Percentiles rank a stretch among this genome's conserved stretches.
These are phyloP conservation scores for Limnanthes douglasii DNA, from an alignment of 345 rosid species.

Conservation along the genomic window DNA sequence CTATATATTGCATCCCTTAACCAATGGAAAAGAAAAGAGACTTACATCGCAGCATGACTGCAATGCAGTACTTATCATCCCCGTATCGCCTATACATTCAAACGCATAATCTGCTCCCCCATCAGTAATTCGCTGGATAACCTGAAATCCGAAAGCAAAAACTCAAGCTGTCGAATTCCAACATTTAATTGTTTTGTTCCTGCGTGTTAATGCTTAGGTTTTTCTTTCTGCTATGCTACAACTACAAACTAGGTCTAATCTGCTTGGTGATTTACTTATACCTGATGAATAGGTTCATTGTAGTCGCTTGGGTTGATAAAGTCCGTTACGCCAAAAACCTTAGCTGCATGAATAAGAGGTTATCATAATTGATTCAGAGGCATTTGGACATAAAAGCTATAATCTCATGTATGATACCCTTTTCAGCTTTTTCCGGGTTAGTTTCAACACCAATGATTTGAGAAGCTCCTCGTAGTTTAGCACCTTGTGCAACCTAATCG, in stretches of 20 bases:
- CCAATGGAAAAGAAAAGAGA: no score
- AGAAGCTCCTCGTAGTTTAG: constrained; percentile 68
- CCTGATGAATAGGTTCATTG: constrained; percentile 78
- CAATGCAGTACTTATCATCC: constrained; percentile 54
- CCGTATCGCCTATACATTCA: constrained; percentile 76
- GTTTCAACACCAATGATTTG: constrained; percentile 81
- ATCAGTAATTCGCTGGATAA: constrained; percentile 51
- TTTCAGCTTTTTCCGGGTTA: constrained; percentile 50
- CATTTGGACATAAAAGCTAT: constrained; percentile 3
- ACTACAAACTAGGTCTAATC: neutral
- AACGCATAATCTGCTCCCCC: constrained; percentile 93
- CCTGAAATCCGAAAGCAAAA: constrained; percentile 22
- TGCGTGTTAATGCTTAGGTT: no score
- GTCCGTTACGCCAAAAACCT: constrained; percentile 66
- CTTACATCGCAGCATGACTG: constrained; percentile 81
- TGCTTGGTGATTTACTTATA: constrained; percentile 11
- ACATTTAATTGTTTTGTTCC: neutral
- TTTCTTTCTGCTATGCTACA: neutral
- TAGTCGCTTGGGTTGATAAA: constrained; percentile 52
- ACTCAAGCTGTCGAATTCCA: neutral
- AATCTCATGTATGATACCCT: constrained; percentile 35
- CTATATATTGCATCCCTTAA: no score
- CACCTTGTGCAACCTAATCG: constrained; percentile 88
- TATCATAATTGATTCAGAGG: constrained; percentile 2
- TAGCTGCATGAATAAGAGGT: constrained; percentile 32